Percentiles rank a stretch among this genome's conserved stretches.
Evolutionary conservation across 2,329 filamentous ascomycete species (phyloP).

Genomic region (Colletotrichum endophyticum): DNA sequence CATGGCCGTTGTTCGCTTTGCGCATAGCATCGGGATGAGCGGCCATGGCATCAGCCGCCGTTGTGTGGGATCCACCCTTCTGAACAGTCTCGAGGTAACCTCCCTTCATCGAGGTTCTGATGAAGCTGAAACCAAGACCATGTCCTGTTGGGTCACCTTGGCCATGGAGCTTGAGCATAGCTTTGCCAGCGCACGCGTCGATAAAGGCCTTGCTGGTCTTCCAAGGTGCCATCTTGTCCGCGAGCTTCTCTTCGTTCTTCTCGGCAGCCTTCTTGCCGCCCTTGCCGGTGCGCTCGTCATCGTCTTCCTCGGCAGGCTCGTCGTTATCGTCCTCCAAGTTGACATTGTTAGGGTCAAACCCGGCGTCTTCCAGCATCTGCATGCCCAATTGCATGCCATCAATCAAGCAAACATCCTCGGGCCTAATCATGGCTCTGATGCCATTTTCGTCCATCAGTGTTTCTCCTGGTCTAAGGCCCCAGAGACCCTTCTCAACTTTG

Average conservation of each 20-base stretch:
- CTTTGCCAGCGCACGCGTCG: constrained; percentile 90
- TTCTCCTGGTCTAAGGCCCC: constrained; percentile 78
- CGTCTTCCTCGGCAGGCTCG: constrained; percentile 52
- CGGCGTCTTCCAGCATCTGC: constrained; percentile 88
- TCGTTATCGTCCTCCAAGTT: constrained; percentile 71
- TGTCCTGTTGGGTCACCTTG: constrained; percentile 94
- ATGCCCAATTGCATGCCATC: constrained; percentile 97
- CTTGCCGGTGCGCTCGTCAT: constrained; percentile 45
- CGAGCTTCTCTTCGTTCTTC: constrained; percentile 72
- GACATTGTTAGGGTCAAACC: constrained; percentile 73
- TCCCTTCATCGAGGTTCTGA: constrained; percentile 98
- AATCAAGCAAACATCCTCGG: constrained; percentile 91
- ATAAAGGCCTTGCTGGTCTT: constrained; percentile 96
- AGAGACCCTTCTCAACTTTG: constrained; percentile 81
- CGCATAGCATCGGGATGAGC: constrained; percentile 65
- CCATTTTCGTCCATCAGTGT: constrained; percentile 79
- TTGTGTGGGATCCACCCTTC: constrained; percentile 60
- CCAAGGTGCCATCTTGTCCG: constrained; percentile 93
- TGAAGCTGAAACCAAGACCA: constrained; percentile 94
- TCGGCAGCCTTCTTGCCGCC: constrained; percentile 52
- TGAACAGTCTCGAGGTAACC: constrained; percentile 85
- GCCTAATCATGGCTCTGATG: constrained; percentile 88
- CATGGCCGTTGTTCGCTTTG: constrained; percentile 89
- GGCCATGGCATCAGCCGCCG: constrained; percentile 82
- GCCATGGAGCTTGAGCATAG: constrained; percentile 94